These are phyloP conservation scores for Colletotrichum sp. DNA, from an alignment of 2,329 filamentous ascomycete species.

Conservation along the genomic window DNA sequence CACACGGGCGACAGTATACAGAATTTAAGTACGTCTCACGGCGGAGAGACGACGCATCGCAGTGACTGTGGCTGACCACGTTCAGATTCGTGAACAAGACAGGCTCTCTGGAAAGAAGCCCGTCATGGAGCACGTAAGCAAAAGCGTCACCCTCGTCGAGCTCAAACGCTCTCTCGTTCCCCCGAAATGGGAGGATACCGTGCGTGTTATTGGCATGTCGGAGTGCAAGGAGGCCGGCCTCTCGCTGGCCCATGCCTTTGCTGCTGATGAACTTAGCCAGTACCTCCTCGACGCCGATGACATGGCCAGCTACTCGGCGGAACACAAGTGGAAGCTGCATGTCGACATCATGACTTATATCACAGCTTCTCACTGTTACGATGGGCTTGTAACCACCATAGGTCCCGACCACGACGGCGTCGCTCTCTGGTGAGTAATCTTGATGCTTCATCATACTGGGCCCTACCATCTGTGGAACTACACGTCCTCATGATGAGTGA, in stretches of 20 bases:
- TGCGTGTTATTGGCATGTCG: constrained; percentile 67
- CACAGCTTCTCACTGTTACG: constrained; percentile 75
- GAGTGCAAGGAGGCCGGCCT: constrained; percentile 76
- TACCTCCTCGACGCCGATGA: constrained; percentile 79
- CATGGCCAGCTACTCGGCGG: constrained; percentile 63
- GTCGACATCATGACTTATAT: constrained; percentile 79
- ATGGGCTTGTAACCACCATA: constrained; percentile 75
- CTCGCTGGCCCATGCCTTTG: constrained; percentile 79
- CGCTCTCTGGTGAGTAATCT: constrained; percentile 71
- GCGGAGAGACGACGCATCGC: background rate
- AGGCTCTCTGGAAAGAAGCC: constrained; percentile 12
- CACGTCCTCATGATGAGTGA: background rate
- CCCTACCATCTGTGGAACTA: background rate
- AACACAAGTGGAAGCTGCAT: constrained; percentile 78
- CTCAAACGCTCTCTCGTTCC: constrained; percentile 53
- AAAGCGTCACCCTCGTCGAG: constrained; percentile 19
- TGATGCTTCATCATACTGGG: background rate
- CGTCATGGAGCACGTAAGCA: constrained; percentile 35
- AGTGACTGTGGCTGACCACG: background rate
- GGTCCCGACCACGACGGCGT: constrained; percentile 80
- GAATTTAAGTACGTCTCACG: constrained; percentile 48
- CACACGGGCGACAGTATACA: constrained; percentile 63
- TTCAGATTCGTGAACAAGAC: constrained; percentile 19
- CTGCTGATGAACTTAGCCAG: constrained; percentile 72
- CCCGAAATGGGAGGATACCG: constrained; percentile 55